phyloP scores from a whole-genome alignment of 2,329 filamentous ascomycete species.

The Trichoderma arundinaceum region DNA sequence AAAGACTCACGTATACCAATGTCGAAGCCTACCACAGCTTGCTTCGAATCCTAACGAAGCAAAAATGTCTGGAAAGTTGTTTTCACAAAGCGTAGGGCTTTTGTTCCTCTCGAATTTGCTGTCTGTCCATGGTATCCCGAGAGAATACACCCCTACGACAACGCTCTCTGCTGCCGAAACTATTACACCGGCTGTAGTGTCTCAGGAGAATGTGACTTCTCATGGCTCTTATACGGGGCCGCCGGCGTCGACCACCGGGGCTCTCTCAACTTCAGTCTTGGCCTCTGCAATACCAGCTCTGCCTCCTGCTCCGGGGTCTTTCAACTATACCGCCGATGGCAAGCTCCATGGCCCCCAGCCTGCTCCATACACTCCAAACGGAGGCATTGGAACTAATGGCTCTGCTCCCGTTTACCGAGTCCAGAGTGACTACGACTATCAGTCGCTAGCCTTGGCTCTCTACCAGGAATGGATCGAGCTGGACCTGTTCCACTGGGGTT shows the following conservation, averaged over 20 bases:
- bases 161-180: slow-evolving; percentile 43
- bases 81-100: slow-evolving; percentile 6
- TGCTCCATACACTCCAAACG: slow-evolving; percentile 72
- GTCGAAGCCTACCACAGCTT: neutral
- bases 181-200: slow-evolving; percentile 39
- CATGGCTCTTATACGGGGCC: slow-evolving; percentile 73
- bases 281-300: slow-evolving; percentile 63
- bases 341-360: slow-evolving; percentile 70
- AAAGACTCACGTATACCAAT: too few relatives aligned
- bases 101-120: slow-evolving; percentile 9
- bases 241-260: slow-evolving; percentile 70
- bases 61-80: neutral
- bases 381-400: slow-evolving; percentile 80
- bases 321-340: slow-evolving; percentile 74
- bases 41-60: neutral
- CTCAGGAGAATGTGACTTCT: slow-evolving; percentile 63
- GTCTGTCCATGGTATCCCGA: neutral
- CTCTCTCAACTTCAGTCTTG: slow-evolving; percentile 62
- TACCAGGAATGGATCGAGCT: slow-evolving; percentile 88
- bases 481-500: slow-evolving; percentile 79
- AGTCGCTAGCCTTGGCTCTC: slow-evolving; percentile 74
- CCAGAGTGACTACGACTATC: slow-evolving; percentile 81
- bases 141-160: slow-evolving; percentile 39
- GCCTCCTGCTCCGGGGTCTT: slow-evolving; percentile 65
- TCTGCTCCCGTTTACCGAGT: slow-evolving; percentile 76